Base-by-base conservation (phyloP, 345 rosid genomes). In the Populus euphratica region DNA sequence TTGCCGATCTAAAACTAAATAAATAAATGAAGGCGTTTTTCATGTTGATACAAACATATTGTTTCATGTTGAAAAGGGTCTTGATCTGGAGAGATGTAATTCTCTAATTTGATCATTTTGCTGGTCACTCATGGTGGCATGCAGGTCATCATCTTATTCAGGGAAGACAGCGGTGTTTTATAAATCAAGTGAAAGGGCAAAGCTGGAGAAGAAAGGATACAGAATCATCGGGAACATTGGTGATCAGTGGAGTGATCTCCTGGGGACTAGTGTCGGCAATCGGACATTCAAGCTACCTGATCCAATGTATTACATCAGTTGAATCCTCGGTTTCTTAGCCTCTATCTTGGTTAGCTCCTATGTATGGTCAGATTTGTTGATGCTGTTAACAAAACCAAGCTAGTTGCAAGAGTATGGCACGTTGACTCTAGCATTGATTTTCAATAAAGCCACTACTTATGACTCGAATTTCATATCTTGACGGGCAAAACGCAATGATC, bases 211-310 rank as follows among this genome's bases (percentile, higher is more conserved):
- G 72, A 38, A 77, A 21, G 88, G 91, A 73, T 86, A 83, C 33
- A 79, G 79, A 21, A 83, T 88, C 63, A 16, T 88, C 1, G 89
- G 88, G 3, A 88, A 86, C 59, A 83, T 82, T 2, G 89, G 89
- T 0, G 91, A 86, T 70, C 91, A 86, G 23, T 86, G 91, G 89
- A 85, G 86, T 56, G 89, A 85, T 70, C 12, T 86, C 6, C 47
- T 75, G 6, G 91, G 89, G 1, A 29, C 13, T 9, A 73, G 62
- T 41, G n/a, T 16, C 0, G 87, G 91, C 33, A 77, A 75, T 5
- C 75, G 88, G 73, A 80, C 83, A 0, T 86, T 88, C 87, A 88
- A 88, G 79, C 70, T 88, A 35, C 91, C 91, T 47, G 83, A 88
- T 64, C 87, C 91, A 5, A 21, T 88, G 74, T 83, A 81, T 31